These are phyloP conservation scores for Berberis thunbergii DNA, from an alignment of 164 flowering plant genomes.

Conservation along the genomic window DNA sequence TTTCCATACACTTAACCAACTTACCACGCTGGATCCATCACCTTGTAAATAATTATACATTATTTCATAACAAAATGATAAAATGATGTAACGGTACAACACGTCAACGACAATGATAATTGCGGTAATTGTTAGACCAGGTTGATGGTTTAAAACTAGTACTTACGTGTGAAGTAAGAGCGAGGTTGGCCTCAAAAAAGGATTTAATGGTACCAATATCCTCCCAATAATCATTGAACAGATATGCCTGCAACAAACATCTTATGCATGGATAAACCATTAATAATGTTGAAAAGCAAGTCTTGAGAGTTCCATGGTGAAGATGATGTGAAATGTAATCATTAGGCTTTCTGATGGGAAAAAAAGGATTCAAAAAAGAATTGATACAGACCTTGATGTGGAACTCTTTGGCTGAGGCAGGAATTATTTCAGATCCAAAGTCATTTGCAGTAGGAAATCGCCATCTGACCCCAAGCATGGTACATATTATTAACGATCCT, in stretches of 20 bases:
- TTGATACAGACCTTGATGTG: slow-evolving; percentile 40
- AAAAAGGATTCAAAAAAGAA: neutral
- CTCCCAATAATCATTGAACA: slow-evolving; percentile 97
- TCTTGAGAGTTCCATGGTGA: too few relatives aligned
- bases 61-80: too few relatives aligned
- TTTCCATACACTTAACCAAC: too few relatives aligned
- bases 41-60: too few relatives aligned
- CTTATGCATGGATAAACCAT: slow-evolving; percentile 7
- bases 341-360: neutral
- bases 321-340: neutral
- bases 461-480: slow-evolving; percentile 53
- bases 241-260: slow-evolving; percentile 63
- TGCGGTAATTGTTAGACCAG: neutral
- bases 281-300: neutral
- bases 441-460: slow-evolving; percentile 94
- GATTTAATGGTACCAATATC: slow-evolving; percentile 98
- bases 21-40: too few relatives aligned
- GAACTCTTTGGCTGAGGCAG: slow-evolving; percentile 81
- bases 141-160: neutral
- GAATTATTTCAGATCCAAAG: slow-evolving; percentile 93
- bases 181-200: slow-evolving; percentile 95
- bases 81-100: too few relatives aligned
- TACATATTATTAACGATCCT: neutral
- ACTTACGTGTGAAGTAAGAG: slow-evolving; percentile 86
- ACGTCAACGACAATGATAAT: too few relatives aligned